These are phyloP conservation scores for Nemania bipapillata DNA, from an alignment of 2,329 filamentous ascomycete species.

Conservation along the genomic window DNA sequence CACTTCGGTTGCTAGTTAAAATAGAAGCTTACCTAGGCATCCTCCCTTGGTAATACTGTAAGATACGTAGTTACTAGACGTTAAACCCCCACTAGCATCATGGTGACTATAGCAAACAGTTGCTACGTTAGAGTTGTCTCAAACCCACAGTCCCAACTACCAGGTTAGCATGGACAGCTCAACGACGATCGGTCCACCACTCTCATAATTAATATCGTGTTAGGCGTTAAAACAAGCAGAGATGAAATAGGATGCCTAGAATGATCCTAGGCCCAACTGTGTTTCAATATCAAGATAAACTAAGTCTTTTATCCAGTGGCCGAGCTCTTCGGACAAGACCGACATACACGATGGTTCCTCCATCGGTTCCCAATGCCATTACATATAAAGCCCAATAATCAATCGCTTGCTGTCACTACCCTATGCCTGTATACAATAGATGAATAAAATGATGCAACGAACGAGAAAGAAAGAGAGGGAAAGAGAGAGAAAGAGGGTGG, in stretches of 20 bases:
- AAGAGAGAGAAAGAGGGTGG: background rate
- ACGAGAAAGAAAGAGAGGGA: no score
- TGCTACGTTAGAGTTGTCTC: no score
- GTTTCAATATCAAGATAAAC: constrained; percentile 8
- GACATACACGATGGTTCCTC: constrained; percentile 11
- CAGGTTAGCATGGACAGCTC: no score
- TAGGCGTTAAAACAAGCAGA: background rate
- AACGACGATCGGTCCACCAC: background rate
- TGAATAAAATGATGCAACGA: constrained; percentile 27
- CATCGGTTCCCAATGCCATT: constrained; percentile 41
- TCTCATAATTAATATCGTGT: background rate
- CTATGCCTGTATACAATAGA: constrained; percentile 42
- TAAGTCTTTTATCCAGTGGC: background rate
- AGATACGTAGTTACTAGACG: background rate
- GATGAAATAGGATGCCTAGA: background rate
- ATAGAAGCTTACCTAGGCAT: background rate
- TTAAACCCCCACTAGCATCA: background rate
- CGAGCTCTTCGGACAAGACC: constrained; percentile 1
- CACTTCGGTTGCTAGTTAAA: background rate
- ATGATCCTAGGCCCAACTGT: background rate
- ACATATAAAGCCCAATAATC: constrained; percentile 39
- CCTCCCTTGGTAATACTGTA: background rate
- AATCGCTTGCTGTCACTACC: constrained; percentile 44
- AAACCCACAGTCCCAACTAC: background rate
- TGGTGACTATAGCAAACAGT: background rate